A percentile compares a stretch with the other conserved stretches of the same genome.
phyloP scores from a whole-genome alignment of 2,329 filamentous ascomycete genomes.

The Cryphonectria nitschkei region DNA sequence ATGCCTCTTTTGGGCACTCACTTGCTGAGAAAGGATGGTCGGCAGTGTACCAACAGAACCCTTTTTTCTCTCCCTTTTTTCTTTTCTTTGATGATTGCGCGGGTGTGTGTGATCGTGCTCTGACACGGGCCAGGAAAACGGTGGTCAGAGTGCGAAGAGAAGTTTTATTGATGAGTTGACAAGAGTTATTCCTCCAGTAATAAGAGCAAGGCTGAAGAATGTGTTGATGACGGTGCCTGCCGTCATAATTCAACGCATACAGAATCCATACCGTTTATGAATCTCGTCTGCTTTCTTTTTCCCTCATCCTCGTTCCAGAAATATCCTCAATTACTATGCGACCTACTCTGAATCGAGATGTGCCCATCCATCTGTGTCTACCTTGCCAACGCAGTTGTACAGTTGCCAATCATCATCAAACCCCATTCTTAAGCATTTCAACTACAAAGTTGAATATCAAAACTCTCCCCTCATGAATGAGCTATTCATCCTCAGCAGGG shows the following conservation, averaged over 20 bases:
- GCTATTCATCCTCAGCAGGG: slow-evolving; percentile 21
- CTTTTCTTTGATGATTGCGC: slow-evolving; percentile 14
- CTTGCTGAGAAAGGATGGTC: background rate
- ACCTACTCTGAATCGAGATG: background rate
- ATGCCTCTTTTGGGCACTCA: background rate
- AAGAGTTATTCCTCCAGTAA: slow-evolving; percentile 20
- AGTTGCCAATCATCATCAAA: background rate
- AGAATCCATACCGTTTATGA: background rate
- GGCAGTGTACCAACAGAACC: slow-evolving; percentile 24
- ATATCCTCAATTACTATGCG: background rate
- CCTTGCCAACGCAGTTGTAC: background rate
- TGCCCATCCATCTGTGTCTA: background rate
- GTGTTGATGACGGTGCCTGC: slow-evolving; percentile 12
- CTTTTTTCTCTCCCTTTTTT: slow-evolving; percentile 8
- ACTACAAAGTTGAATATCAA: background rate
- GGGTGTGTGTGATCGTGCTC: slow-evolving; percentile 3
- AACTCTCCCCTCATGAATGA: slow-evolving; percentile 25
- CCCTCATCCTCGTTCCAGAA: background rate
- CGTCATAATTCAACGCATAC: slow-evolving; percentile 4
- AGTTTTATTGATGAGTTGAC: slow-evolving; percentile 14
- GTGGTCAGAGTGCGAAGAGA: slow-evolving; percentile 8
- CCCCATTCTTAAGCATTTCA: background rate
- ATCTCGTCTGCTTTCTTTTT: background rate
- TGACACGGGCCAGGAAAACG: slow-evolving; percentile 6
- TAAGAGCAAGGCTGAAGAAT: slow-evolving; percentile 23